Conservation (phyloP, 116 monocot species). For the Cymodocea nodosa region DNA sequence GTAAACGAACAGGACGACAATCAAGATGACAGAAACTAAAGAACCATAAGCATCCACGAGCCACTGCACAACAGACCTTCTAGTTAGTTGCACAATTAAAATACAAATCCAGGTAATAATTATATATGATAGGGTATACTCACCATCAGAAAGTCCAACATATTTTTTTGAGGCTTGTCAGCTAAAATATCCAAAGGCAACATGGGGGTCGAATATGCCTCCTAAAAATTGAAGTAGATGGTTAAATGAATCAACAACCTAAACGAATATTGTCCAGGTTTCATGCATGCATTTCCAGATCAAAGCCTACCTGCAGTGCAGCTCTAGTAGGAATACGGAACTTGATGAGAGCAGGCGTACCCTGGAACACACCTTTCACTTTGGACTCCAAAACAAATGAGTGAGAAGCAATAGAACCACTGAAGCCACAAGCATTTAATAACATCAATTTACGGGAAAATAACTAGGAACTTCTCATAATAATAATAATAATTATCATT, state of each 20-base stretch:
- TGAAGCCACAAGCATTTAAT: conserved; percentile 6
- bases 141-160: conserved; percentile 67
- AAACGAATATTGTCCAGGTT: no score
- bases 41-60: conserved; percentile 70
- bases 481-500: neutral
- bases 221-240: conserved; percentile 21
- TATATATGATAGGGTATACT: neutral
- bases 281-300: neutral
- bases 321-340: conserved; percentile 78
- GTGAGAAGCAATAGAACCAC: conserved; percentile 75
- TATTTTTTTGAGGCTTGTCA: conserved; percentile 66
- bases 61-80: conserved; percentile 36
- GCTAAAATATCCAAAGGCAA: conserved; percentile 80
- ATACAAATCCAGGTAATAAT: neutral
- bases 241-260: neutral
- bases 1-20: conserved; percentile 57
- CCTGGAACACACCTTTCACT: conserved; percentile 63
- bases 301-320: conserved; percentile 62
- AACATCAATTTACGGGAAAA: neutral
- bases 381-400: conserved; percentile 74
- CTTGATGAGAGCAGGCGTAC: conserved; percentile 71
- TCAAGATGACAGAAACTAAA: conserved; percentile 44
- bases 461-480: neutral
- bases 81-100: neutral
- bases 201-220: conserved; percentile 69